phyloP scores from a whole-genome alignment of 139 green algal species.

The Prasinococcaceae sp. region DNA sequence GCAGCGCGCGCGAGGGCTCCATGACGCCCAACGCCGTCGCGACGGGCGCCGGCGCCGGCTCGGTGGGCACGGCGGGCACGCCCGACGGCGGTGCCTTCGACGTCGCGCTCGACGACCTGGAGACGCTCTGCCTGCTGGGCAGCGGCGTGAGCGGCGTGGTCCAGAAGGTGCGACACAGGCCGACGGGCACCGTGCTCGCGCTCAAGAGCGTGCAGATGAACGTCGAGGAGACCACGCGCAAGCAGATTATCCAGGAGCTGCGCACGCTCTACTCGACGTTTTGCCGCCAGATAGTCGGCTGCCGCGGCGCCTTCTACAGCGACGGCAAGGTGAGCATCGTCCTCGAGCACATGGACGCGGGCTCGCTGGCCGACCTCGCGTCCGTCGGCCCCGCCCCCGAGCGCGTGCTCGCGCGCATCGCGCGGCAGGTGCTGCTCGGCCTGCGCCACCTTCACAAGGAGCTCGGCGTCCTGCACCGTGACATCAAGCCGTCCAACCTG shows the following conservation, averaged over 20 bases:
- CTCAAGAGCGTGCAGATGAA: slow-evolving; percentile 29
- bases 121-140: slow-evolving; percentile 19
- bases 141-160: slow-evolving; percentile 26
- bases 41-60: neutral
- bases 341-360: slow-evolving; percentile 92
- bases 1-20: no score
- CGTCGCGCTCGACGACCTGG: slow-evolving; percentile 22
- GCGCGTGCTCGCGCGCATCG: neutral
- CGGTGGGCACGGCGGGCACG: neutral
- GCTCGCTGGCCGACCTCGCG: slow-evolving; percentile 63
- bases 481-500: slow-evolving; percentile 87
- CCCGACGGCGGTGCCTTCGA: slow-evolving; percentile 3
- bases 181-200: slow-evolving; percentile 18
- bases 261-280: slow-evolving; percentile 18
- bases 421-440: slow-evolving; percentile 41
- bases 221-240: slow-evolving; percentile 25
- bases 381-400: neutral
- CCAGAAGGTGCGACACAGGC: slow-evolving; percentile 21
- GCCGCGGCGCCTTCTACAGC: slow-evolving; percentile 20
- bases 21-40: neutral
- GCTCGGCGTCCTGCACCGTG: slow-evolving; percentile 49
- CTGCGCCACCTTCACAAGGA: slow-evolving; percentile 63
- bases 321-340: slow-evolving; percentile 64
- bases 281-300: slow-evolving; percentile 12
- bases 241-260: slow-evolving; percentile 29